Conservation (phyloP, 2,329 filamentous ascomycete species). For the Verticillium zaregamsianum region DNA sequence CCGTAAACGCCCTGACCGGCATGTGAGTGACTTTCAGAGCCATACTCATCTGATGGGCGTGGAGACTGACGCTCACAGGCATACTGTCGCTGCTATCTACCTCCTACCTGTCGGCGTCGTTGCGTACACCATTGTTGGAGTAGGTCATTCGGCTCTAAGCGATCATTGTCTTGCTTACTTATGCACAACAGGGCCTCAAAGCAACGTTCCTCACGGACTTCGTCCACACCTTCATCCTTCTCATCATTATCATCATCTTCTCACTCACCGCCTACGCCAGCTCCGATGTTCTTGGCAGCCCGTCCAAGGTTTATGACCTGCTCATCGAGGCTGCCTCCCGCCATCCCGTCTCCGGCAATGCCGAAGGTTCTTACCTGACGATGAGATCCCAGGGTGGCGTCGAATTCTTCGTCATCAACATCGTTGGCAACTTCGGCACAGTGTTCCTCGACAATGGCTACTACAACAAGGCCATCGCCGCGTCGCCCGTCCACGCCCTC, state of each 20-base stretch:
- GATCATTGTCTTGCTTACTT: background rate
- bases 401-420: conserved; percentile 75
- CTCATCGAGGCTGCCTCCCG: conserved; percentile 58
- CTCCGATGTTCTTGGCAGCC: conserved; percentile 63
- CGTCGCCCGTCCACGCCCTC: conserved; percentile 71
- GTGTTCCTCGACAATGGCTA: conserved; percentile 77
- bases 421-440: conserved; percentile 71
- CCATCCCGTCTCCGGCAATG: conserved; percentile 72
- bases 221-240: conserved; percentile 70
- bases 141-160: background rate
- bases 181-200: conserved; percentile 56
- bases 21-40: conserved; percentile 7
- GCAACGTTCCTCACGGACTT: conserved; percentile 75
- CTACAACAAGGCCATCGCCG: conserved; percentile 83
- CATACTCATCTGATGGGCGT: conserved; percentile 22
- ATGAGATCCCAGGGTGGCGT: conserved; percentile 69
- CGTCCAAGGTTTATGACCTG: conserved; percentile 67
- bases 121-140: conserved; percentile 55
- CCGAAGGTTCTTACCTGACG: conserved; percentile 71
- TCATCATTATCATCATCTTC: conserved; percentile 76
- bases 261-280: conserved; percentile 72
- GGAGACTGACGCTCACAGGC: conserved; percentile 1
- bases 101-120: conserved; percentile 75
- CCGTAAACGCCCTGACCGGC: conserved; percentile 43
- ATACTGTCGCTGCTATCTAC: conserved; percentile 70